Conservation (phyloP, 2,329 filamentous ascomycete genomes). For the Gliomastix tumulicola region DNA sequence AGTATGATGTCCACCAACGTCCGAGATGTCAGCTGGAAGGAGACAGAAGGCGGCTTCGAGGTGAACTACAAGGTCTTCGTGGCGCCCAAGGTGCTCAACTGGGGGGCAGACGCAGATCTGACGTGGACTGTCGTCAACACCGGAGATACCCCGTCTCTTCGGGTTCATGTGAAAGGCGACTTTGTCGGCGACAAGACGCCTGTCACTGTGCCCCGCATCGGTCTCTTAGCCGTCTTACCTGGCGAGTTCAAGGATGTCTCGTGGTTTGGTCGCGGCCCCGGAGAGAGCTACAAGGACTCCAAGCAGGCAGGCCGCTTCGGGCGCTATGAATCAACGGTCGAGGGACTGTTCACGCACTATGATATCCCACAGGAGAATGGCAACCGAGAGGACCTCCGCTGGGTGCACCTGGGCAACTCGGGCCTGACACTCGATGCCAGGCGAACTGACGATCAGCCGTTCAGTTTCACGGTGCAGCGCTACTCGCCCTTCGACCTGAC, state of each 20-base stretch:
- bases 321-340: constrained; percentile 35
- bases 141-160: no score
- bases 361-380: constrained; percentile 66
- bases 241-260: constrained; percentile 10
- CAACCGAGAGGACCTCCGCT: constrained; percentile 54
- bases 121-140: constrained; percentile 1
- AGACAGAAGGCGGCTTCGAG: not conserved
- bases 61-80: constrained; percentile 1
- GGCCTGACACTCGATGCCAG: constrained; percentile 5
- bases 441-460: constrained; percentile 4
- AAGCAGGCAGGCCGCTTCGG: constrained; percentile 54
- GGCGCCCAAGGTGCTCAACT: constrained; percentile 2
- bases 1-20: constrained; percentile 1
- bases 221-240: constrained; percentile 31
- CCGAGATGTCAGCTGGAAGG: constrained; percentile 1
- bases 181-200: not conserved
- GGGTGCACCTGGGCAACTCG: no score
- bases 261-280: constrained; percentile 64
- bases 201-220: constrained; percentile 34
- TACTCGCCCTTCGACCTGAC: constrained; percentile 30
- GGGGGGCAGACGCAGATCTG: constrained; percentile 1
- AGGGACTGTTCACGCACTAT: constrained; percentile 48
- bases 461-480: constrained; percentile 31
- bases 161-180: no score
- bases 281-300: constrained; percentile 61